Evolutionary conservation across 2,329 filamentous ascomycete species (phyloP).

Genomic region (Dactylellina parvicollis): DNA sequence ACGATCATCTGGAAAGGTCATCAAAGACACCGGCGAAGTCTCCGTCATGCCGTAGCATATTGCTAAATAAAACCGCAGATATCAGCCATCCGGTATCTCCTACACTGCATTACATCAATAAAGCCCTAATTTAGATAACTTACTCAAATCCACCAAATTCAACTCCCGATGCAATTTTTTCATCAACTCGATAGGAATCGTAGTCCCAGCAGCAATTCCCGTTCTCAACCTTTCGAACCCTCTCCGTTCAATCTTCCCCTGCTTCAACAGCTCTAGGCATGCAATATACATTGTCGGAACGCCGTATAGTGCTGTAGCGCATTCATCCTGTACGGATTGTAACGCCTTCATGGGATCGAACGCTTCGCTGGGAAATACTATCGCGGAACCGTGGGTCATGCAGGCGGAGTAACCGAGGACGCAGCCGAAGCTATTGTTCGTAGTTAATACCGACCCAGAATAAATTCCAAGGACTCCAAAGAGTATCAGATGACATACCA

Average conservation of each 20-base stretch:
- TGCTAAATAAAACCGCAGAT: conserved; percentile 62
- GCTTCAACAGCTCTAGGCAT: conserved; percentile 78
- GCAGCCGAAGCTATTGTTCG: conserved; percentile 78
- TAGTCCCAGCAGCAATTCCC: conserved; percentile 89
- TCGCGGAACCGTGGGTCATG: conserved; percentile 77
- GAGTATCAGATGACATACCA: conserved; percentile 61
- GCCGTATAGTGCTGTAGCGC: conserved; percentile 67
- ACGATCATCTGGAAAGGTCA: conserved; percentile 81
- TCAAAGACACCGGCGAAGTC: conserved; percentile 76
- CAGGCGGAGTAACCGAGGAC: conserved; percentile 97
- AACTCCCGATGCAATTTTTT: conserved; percentile 75
- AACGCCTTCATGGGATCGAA: conserved; percentile 83
- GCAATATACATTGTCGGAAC: conserved; percentile 94
- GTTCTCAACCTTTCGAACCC: conserved; percentile 77
- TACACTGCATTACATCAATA: not conserved
- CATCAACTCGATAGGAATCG: conserved; percentile 86
- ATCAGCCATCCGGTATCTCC: not conserved
- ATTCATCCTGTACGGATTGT: conserved; percentile 70
- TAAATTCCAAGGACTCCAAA: not conserved
- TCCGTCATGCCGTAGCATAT: conserved; percentile 99
- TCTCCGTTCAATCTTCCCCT: conserved; percentile 63
- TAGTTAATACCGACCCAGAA: conserved; percentile 18
- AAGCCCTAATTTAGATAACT: not conserved
- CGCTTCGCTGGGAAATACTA: conserved; percentile 85
- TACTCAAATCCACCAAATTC: conserved; percentile 76